Conservation (phyloP, 2,329 filamentous ascomycete species). For the Cytospora schulzeri region DNA sequence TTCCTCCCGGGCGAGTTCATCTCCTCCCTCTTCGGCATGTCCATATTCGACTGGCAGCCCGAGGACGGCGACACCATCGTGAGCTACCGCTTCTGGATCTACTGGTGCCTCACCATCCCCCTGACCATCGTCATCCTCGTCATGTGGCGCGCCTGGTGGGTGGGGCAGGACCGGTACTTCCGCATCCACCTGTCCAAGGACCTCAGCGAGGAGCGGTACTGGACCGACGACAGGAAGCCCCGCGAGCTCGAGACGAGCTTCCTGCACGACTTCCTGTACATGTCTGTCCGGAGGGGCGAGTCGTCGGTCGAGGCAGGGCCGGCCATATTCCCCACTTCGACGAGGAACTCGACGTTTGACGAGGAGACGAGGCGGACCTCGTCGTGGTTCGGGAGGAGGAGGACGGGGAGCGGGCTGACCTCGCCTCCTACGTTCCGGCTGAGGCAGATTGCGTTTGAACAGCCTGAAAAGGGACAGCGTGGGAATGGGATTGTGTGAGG, state of each 20-base stretch:
- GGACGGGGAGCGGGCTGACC: conserved; percentile 6
- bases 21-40: conserved; percentile 49
- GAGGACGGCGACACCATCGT: conserved; percentile 38
- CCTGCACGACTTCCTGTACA: conserved; percentile 47
- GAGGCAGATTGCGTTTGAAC: conserved; percentile 22
- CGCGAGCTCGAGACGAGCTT: conserved; percentile 46
- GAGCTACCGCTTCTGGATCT: conserved; percentile 48
- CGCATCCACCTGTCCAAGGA: conserved; percentile 47
- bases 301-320: background rate
- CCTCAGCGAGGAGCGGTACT: conserved; percentile 51
- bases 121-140: conserved; percentile 46
- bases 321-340: background rate
- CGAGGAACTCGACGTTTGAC: conserved; percentile 4
- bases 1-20: conserved; percentile 52
- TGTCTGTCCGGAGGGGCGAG: conserved; percentile 37
- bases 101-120: conserved; percentile 48
- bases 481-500: conserved; percentile 7
- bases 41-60: conserved; percentile 50
- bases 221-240: conserved; percentile 48
- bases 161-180: conserved; percentile 50
- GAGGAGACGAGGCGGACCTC: conserved; percentile 5
- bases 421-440: conserved; percentile 20
- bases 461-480: conserved; percentile 11
- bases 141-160: conserved; percentile 51
- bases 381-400: conserved; percentile 12